Evolutionary conservation across 768 basidiomycete species (phyloP), one percentile per base, ranked within the genome.

Genomic region (Lepiota venenata): DNA sequence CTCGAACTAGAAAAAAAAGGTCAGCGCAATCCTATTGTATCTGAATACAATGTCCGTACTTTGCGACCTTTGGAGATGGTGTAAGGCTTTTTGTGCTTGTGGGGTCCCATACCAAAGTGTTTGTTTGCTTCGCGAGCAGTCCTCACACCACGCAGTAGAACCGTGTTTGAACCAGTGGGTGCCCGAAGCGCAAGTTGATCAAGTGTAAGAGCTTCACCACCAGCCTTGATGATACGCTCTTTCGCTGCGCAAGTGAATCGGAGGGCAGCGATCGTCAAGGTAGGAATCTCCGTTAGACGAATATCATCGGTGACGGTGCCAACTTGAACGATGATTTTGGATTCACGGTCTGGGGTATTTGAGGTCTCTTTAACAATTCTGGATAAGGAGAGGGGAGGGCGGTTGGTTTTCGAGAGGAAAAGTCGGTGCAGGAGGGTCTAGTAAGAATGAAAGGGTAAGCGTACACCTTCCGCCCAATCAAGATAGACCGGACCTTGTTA

Each of bases 71-170:
- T 97, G 70, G 93, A 94, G 66, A 77, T 80, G 44, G 94, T 91
- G 78, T 93, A 90, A 45, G 97, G 97, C 78, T 95, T 97, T 83
- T 96, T 98, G 87, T 97, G 80, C 77, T 98, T 93, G 87, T 95
- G 92, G 53, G 94, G 94, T 61, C 88, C 83, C 91, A 92, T 92
- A 74, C 96, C 96, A 71, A 98, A 98, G 83, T 98, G 96, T 74
- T 92, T 94, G 79, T 90, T 85, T 47, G 94, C 91, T 74, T 98
- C 97, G 60, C 97, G 85, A 55, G 90, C 80, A 72, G 86, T 97
- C 83, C 87, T 87, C 76, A 90, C 87, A 62, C 96, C 97, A 59
- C 96, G 81, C 63, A 99, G 77, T 64, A 98, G 76, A 58, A 99
- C 81, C 53, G 97, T 98, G 84, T 96, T 96, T 57, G 90, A 79